Evolutionary conservation across 2,329 filamentous ascomycete species (phyloP).

Genomic region (Curvularia spicifera): DNA sequence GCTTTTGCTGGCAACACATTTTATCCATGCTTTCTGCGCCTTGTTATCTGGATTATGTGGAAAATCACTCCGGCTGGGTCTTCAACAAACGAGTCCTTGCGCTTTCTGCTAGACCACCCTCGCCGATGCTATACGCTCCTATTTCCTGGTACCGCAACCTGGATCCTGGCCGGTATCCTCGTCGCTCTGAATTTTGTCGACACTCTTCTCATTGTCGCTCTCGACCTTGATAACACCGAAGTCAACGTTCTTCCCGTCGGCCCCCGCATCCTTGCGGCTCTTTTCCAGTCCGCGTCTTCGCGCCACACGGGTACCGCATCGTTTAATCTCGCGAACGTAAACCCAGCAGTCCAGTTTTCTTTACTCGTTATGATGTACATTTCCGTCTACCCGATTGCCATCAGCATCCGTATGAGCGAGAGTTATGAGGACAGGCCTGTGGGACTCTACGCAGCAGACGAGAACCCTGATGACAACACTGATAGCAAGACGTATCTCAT

Average conservation of each 20-base stretch:
- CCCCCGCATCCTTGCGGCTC: constrained; percentile 79
- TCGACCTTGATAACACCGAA: constrained; percentile 78
- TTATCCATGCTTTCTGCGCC: constrained; percentile 93
- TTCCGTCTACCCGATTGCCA: constrained; percentile 94
- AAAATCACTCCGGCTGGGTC: constrained; percentile 68
- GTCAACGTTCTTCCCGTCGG: constrained; percentile 73
- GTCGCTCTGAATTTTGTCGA: constrained; percentile 83
- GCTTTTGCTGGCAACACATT: constrained; percentile 95
- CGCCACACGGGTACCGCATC: constrained; percentile 89
- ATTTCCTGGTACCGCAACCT: constrained; percentile 87
- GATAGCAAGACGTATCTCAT: constrained; percentile 76
- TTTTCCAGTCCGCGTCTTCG: constrained; percentile 89
- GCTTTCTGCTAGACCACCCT: constrained; percentile 91
- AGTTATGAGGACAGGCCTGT: constrained; percentile 92
- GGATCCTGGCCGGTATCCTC: constrained; percentile 92
- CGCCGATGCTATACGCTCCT: constrained; percentile 94
- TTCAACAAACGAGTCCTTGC: constrained; percentile 84
- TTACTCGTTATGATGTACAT: constrained; percentile 99
- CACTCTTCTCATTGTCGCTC: constrained; percentile 86
- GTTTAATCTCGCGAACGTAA: constrained; percentile 76
- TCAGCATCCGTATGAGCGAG: constrained; percentile 90
- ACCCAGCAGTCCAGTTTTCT: constrained; percentile 90
- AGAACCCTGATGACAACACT: constrained; percentile 56
- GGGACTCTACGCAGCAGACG: constrained; percentile 69
- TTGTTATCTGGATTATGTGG: constrained; percentile 85